Percentiles rank a stretch among this genome's conserved stretches.
phyloP scores from a whole-genome alignment of 228 moss, liverwort and hornwort species.

The Sphagnum magellanicum region DNA sequence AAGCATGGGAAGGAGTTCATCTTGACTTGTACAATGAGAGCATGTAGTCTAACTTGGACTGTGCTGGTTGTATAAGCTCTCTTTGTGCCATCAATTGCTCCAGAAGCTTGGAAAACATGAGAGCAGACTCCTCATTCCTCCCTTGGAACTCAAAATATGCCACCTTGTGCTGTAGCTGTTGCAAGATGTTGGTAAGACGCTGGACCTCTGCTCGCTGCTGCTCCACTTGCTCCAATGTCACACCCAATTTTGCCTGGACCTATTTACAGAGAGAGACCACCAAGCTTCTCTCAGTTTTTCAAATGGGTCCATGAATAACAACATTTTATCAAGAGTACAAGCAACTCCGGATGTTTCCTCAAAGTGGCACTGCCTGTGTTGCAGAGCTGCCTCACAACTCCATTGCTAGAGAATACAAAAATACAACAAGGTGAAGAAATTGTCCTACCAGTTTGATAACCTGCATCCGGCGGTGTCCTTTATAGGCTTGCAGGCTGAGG shows the following conservation, averaged over 20 bases:
- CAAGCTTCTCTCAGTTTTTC: too few relatives aligned
- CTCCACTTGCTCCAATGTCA: not conserved
- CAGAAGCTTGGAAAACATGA: not conserved
- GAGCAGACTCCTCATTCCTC: not conserved
- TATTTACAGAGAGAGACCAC: not conserved
- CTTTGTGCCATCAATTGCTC: not conserved
- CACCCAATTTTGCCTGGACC: not conserved
- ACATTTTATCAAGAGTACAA: too few relatives aligned
- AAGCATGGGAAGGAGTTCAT: not conserved
- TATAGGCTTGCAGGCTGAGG: not conserved
- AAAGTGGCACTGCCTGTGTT: too few relatives aligned
- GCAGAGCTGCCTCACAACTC: too few relatives aligned
- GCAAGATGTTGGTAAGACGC: not conserved
- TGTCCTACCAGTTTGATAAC: conserved; percentile 1
- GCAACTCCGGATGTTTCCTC: too few relatives aligned
- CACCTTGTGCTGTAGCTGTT: not conserved
- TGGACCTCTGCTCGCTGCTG: not conserved
- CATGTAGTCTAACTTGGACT: not conserved
- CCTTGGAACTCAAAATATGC: not conserved
- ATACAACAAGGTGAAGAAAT: not conserved
- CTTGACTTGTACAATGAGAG: not conserved
- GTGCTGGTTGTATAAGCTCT: not conserved
- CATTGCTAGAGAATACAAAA: too few relatives aligned
- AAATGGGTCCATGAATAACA: too few relatives aligned
- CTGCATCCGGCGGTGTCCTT: not conserved